A percentile compares a stretch with the other conserved stretches of the same genome.
phyloP scores from a whole-genome alignment of 2,329 filamentous ascomycete genomes.

The Fusarium compactum region DNA sequence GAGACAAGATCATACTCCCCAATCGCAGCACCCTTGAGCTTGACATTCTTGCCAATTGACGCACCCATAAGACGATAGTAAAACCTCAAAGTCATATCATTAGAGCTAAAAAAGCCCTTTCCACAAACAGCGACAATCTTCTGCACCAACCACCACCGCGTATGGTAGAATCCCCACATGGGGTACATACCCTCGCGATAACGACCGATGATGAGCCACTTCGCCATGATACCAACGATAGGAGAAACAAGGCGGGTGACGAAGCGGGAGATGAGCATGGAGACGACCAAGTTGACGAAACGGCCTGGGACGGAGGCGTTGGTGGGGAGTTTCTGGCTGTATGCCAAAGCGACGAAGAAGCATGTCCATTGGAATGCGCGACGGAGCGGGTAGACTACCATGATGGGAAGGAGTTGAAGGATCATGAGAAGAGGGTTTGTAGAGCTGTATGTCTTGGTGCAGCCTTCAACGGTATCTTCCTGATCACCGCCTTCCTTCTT shows the following conservation, averaged over 20 bases:
- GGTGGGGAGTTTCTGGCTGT: slow-evolving; percentile 12
- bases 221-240: neutral
- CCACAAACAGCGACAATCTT: slow-evolving; percentile 10
- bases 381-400: slow-evolving; percentile 3
- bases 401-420: neutral
- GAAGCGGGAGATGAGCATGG: neutral
- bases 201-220: slow-evolving; percentile 14
- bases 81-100: neutral
- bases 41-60: neutral
- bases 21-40: neutral
- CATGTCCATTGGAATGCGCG: slow-evolving; percentile 16
- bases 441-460: slow-evolving; percentile 5
- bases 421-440: slow-evolving; percentile 11
- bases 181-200: slow-evolving; percentile 6
- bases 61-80: slow-evolving; percentile 17
- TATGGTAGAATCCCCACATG: slow-evolving; percentile 19
- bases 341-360: slow-evolving; percentile 10
- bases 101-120: neutral
- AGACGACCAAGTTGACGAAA: slow-evolving; percentile 3
- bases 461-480: neutral
- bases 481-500: neutral
- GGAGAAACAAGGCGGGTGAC: neutral
- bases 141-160: slow-evolving; percentile 19
- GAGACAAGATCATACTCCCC: slow-evolving; percentile 5
- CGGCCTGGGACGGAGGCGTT: slow-evolving; percentile 4